Evolutionary conservation across 306 rosid genomes (phyloP).

Genomic region (Begonia fuchsioides): DNA sequence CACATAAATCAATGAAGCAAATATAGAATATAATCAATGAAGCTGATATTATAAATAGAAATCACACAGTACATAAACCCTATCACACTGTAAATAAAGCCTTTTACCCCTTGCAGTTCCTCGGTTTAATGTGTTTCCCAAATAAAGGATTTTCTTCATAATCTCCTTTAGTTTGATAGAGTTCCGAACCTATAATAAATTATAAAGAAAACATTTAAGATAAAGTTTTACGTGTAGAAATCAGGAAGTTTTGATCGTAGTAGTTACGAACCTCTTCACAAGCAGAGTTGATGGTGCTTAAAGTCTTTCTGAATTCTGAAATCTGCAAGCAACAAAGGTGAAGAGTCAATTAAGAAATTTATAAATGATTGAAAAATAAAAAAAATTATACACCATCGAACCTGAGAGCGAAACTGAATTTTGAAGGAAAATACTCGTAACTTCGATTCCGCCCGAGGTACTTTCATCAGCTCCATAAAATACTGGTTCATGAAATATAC

Average conservation of each 20-base stretch:
- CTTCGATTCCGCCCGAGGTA: constrained; percentile 96
- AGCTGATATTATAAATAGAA: too few species aligned
- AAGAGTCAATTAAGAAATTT: constrained; percentile 1
- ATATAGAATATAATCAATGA: too few species aligned
- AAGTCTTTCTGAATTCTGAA: constrained; percentile 69
- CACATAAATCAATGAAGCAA: too few species aligned
- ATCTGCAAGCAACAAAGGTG: constrained; percentile 24
- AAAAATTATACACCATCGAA: constrained; percentile 28
- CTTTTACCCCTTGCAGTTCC: constrained; percentile 95
- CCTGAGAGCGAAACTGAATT: constrained; percentile 89
- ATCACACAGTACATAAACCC: not conserved
- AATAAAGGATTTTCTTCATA: constrained; percentile 69
- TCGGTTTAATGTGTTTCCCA: constrained; percentile 90
- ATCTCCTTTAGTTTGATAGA: constrained; percentile 76
- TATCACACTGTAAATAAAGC: not conserved
- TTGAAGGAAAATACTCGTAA: constrained; percentile 87
- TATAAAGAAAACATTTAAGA: constrained; percentile 15
- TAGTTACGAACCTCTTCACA: constrained; percentile 66
- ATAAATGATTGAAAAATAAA: not conserved
- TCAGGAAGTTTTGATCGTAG: constrained; percentile 8
- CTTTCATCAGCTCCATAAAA: constrained; percentile 93
- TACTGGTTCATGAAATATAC: constrained; percentile 32
- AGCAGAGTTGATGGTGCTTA: constrained; percentile 68
- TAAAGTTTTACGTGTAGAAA: constrained; percentile 12
- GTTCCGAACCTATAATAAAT: constrained; percentile 45